These are phyloP conservation scores for Davidsoniella virescens DNA, from an alignment of 2,329 filamentous ascomycete species.

Conservation along the genomic window DNA sequence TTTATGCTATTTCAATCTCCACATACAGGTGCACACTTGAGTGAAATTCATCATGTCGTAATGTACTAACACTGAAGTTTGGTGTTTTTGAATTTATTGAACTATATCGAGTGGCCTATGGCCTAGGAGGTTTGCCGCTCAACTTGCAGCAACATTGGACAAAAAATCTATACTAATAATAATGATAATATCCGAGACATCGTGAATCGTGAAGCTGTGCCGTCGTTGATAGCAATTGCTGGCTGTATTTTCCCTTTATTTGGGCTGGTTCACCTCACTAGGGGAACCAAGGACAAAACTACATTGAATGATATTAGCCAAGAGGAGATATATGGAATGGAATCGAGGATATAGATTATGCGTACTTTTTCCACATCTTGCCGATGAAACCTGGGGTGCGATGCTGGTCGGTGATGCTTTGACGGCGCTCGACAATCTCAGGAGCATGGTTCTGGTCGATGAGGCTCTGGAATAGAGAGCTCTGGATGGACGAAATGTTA, in stretches of 20 bases:
- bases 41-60: slow-evolving; percentile 13
- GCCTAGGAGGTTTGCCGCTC: no score
- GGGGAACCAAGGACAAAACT: slow-evolving; percentile 21
- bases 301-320: slow-evolving; percentile 8
- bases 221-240: slow-evolving; percentile 7
- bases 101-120: no score
- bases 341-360: background rate
- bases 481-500: slow-evolving; percentile 1
- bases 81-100: no score
- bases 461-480: slow-evolving; percentile 30
- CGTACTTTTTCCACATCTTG: slow-evolving; percentile 41
- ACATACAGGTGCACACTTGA: slow-evolving; percentile 12
- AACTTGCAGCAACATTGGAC: no score
- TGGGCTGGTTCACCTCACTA: slow-evolving; percentile 16
- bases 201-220: background rate
- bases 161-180: no score
- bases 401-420: slow-evolving; percentile 39
- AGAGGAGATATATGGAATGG: no score
- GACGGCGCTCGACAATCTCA: slow-evolving; percentile 30
- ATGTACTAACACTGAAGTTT: no score
- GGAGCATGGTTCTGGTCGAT: slow-evolving; percentile 33
- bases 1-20: no score
- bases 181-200: no score
- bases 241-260: slow-evolving; percentile 14
- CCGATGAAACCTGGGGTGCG: slow-evolving; percentile 33